Base-by-base conservation (phyloP, 1,284 basidiomycete species). In the Rhodotorula sp. region DNA sequence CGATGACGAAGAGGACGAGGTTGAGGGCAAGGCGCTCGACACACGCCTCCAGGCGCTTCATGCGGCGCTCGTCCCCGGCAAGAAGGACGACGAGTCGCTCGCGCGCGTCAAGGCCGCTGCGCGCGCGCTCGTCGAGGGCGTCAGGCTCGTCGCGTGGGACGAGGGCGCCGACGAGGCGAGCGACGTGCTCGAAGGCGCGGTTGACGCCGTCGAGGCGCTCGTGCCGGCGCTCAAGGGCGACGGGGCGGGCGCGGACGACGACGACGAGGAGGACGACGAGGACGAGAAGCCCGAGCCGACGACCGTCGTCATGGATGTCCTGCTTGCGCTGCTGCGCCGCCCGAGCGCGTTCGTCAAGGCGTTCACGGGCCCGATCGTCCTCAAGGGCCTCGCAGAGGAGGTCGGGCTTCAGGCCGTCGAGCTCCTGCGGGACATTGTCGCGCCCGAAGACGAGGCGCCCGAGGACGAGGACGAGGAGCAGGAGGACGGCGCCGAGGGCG, bases 311-410 rank as follows among this genome's bases (percentile, higher is more conserved):
- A 89, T 95, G 61, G 95, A 98, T 79, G 87, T 87, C 41, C 87
- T 98, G 69, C 90, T 98, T 68, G 92, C 91, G 13, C 89, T 93
- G 79, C 83, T 99, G 62, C 94, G 98, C 80, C 87, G 90, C 72
- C 89, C 90, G 4, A 92, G 90, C 16, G 87, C 88, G 50, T 96
- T 93, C 81, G 86, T 92, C 81, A 89, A 93, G 34, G 87, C 88
- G 0, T 84, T 93, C 27, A 91, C 90, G 13, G 93, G 90, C 71
- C 88, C 92, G 74, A 58, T 66, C 34, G 89, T 89, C 8, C 97
- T 98, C 79, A 86, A 88, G 27, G 85, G 90, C 65, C 84, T 97
- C 42, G 88, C 90, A 42, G 84, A 86, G 16, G 85, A 87, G 23
- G 88, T 92, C 66, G 87, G 88, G 66, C 87, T 86, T 68, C 88